Evolutionary conservation across 1,139 yeast species (phyloP), one percentile per base, ranked within the genome.

Genomic region (Blastobotrys elegans): DNA sequence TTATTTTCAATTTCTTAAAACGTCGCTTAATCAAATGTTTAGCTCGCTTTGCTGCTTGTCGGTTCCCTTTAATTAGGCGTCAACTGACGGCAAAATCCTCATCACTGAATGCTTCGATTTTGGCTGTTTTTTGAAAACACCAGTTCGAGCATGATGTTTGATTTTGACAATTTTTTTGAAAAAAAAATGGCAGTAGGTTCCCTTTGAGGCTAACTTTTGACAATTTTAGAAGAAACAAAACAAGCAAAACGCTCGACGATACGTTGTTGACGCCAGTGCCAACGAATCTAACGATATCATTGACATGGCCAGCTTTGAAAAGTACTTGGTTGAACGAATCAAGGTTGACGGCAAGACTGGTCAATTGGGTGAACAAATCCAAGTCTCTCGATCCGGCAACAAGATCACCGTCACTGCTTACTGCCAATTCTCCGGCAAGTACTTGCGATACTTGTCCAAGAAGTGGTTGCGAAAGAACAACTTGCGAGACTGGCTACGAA

Each of bases 401-500:
- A 77, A 81, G 74, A 72, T 79, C 68, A 89, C 87, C 70, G 83
- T 92, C 67, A 84, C 89, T 75, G 79, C 97, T 62, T 80, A 84
- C 77, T 76, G 95, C 76, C 84, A 88, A 79, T 92, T 94, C 92
- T 89, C 97, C 65, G 99, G 99, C 79, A 92, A 94, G 80, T 92
- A 92, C 95, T 85, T 89, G 75, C 92, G 92, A 82, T 92, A 90
- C 92, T 81, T 92, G 74, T 87, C 97, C 71, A 92, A 92, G 89
- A 90, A 95, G 83, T 92, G 88, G 94, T 87, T 92, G 77, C 92
- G 92, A 96, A 92, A 92, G 88, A 88, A 89, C 94, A 95, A 87
- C 78, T 86, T 90, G 80, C 68, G 73, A 56, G 98, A 92, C 81
- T 92, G 98, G 98, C 89, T 94, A 77, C 94, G 98, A 84, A 92